phyloP scores from a whole-genome alignment of 495 filamentous ascomycete genomes.

The Aspergillus panamensis region DNA sequence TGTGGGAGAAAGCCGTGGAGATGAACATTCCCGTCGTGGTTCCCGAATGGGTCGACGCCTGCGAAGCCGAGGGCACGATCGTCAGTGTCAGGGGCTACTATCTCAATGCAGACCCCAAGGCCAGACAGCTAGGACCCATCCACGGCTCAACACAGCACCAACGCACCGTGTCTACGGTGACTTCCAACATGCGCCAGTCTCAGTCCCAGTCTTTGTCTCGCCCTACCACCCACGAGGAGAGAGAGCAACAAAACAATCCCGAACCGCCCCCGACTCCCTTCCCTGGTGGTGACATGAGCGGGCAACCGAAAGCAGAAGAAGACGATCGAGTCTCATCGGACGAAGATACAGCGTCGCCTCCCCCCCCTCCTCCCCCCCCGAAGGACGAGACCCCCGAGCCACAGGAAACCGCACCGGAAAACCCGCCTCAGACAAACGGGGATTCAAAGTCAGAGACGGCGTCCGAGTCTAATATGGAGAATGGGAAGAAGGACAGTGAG shows the following conservation, averaged over 20 bases:
- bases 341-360: constrained; percentile 26
- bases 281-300: constrained; percentile 37
- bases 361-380: constrained; percentile 38
- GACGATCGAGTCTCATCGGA: constrained; percentile 29
- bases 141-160: constrained; percentile 40
- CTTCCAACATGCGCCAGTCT: constrained; percentile 14
- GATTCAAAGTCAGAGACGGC: constrained; percentile 4
- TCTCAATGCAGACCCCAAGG: constrained; percentile 76
- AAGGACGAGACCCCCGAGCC: constrained; percentile 30
- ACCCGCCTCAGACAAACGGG: constrained; percentile 2
- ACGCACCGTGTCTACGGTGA: constrained; percentile 36
- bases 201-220: constrained; percentile 25
- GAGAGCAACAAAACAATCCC: constrained; percentile 21
- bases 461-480: constrained; percentile 7
- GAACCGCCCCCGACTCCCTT: constrained; percentile 45
- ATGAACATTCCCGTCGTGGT: constrained; percentile 98
- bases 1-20: constrained; percentile 94
- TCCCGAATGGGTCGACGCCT: constrained; percentile 94
- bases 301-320: constrained; percentile 30
- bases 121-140: constrained; percentile 53
- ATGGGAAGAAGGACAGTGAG: constrained; percentile 10
- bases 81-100: constrained; percentile 95
- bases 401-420: constrained; percentile 4
- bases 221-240: constrained; percentile 24
- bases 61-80: constrained; percentile 88